Evolutionary conservation across 1,284 basidiomycete species (phyloP).

Genomic region (Pascua guehoae): DNA sequence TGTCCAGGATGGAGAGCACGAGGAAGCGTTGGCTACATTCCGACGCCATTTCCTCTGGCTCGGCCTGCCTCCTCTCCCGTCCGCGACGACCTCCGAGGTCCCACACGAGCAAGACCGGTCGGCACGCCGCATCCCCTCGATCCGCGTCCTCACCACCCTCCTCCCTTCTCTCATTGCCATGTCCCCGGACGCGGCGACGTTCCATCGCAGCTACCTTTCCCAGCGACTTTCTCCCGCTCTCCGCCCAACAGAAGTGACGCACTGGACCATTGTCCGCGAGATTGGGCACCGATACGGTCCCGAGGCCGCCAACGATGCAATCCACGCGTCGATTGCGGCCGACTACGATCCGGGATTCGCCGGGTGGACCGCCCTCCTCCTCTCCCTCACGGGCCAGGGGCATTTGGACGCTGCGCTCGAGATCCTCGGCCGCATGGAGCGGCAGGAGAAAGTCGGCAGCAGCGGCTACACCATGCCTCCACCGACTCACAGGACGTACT

Average conservation of each 20-base stretch:
- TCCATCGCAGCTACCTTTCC: constrained; percentile 22
- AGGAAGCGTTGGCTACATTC: constrained; percentile 25
- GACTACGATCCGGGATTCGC: constrained; percentile 18
- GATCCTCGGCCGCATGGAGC: constrained; percentile 26
- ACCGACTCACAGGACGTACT: constrained; percentile 10
- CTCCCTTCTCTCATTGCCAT: constrained; percentile 27
- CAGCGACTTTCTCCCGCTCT: constrained; percentile 19
- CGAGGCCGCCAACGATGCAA: constrained; percentile 12
- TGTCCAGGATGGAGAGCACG: constrained; percentile 13
- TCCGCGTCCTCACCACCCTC: constrained; percentile 25
- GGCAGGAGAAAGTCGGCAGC: not conserved
- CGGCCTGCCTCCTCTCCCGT: constrained; percentile 24
- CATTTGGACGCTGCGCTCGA: constrained; percentile 17
- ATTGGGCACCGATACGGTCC: constrained; percentile 19
- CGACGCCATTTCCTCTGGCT: constrained; percentile 28
- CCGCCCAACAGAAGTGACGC: constrained; percentile 23
- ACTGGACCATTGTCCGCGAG: constrained; percentile 26
- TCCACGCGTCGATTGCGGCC: constrained; percentile 12
- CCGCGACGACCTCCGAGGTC: not conserved
- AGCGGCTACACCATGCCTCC: constrained; percentile 1
- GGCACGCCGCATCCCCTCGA: constrained; percentile 19
- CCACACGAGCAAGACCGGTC: not conserved
- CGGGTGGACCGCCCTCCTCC: constrained; percentile 25
- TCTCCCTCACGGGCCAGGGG: constrained; percentile 19
- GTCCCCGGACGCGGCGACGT: constrained; percentile 12